These are phyloP conservation scores for Cyathus striatus DNA, from an alignment of 768 basidiomycete genomes.

Conservation along the genomic window DNA sequence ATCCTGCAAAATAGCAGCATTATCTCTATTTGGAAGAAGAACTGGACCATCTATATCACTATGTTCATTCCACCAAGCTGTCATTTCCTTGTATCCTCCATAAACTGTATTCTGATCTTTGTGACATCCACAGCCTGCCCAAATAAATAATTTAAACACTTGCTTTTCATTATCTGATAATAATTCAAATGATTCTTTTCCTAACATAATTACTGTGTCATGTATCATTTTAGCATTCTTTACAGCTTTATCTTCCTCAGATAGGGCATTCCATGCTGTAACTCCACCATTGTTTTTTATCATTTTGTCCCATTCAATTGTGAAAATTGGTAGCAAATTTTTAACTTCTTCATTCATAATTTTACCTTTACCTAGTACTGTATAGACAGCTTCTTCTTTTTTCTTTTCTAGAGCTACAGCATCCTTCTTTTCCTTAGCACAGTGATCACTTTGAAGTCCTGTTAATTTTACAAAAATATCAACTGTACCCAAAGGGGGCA, in stretches of 20 bases:
- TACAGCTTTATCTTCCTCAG: constrained; percentile 6
- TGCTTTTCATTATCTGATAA: constrained; percentile 11
- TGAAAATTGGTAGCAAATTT: constrained; percentile 5
- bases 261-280: constrained; percentile 8
- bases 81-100: constrained; percentile 16
- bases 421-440: constrained; percentile 22
- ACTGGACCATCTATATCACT: constrained; percentile 14
- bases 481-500: constrained; percentile 7
- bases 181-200: constrained; percentile 8
- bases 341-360: constrained; percentile 9
- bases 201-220: constrained; percentile 6
- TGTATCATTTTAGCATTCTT: constrained; percentile 8
- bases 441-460: constrained; percentile 15
- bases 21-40: constrained; percentile 20
- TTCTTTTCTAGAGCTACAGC: constrained; percentile 11
- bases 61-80: constrained; percentile 12
- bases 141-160: constrained; percentile 18
- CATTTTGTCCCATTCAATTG: constrained; percentile 7
- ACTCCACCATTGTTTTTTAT: constrained; percentile 9
- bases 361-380: constrained; percentile 14
- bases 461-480: constrained; percentile 12
- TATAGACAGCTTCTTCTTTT: constrained; percentile 13
- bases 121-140: constrained; percentile 25
- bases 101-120: constrained; percentile 25
- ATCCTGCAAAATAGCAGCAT: constrained; percentile 11